phyloP scores from a whole-genome alignment of 2,329 filamentous ascomycete genomes.

The Rhynchosporium agropyri region DNA sequence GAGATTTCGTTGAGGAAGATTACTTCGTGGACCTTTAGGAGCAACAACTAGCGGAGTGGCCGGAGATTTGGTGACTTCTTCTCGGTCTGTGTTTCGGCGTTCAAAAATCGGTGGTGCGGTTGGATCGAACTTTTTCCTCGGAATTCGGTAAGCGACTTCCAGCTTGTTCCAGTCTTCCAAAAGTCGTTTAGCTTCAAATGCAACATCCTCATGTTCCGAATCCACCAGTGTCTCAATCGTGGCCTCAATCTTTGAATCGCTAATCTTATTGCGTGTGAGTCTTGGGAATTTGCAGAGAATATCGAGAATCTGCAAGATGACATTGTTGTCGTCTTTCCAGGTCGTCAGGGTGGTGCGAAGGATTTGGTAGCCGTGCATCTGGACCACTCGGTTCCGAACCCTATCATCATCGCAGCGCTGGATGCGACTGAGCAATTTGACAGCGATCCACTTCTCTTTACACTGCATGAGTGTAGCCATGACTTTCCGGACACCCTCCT shows the following conservation, averaged over 20 bases:
- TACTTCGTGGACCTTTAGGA: constrained; percentile 51
- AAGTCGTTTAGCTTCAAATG: constrained; percentile 69
- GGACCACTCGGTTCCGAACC: constrained; percentile 84
- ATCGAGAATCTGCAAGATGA: constrained; percentile 85
- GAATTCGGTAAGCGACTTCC: constrained; percentile 89
- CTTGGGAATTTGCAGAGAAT: constrained; percentile 88
- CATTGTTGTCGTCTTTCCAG: constrained; percentile 88
- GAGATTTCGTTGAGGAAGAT: constrained; percentile 58
- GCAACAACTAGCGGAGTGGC: constrained; percentile 40
- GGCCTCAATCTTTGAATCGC: constrained; percentile 90
- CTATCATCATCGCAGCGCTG: constrained; percentile 84
- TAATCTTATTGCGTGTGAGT: constrained; percentile 94
- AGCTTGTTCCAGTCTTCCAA: constrained; percentile 87
- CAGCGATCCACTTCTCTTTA: constrained; percentile 99
- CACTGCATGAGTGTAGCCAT: constrained; percentile 97
- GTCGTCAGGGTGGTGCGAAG: constrained; percentile 82
- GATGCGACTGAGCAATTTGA: constrained; percentile 89
- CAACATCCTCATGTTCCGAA: constrained; percentile 75
- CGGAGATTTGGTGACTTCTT: constrained; percentile 46
- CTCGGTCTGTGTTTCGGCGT: constrained; percentile 66
- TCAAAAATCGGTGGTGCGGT: constrained; percentile 60
- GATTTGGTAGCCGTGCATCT: constrained; percentile 97
- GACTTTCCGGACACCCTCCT: constrained; percentile 85
- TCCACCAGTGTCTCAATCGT: constrained; percentile 70
- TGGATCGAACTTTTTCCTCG: constrained; percentile 81